Base-by-base conservation (phyloP, 2,329 filamentous ascomycete species). In the Fusarium foetens region DNA sequence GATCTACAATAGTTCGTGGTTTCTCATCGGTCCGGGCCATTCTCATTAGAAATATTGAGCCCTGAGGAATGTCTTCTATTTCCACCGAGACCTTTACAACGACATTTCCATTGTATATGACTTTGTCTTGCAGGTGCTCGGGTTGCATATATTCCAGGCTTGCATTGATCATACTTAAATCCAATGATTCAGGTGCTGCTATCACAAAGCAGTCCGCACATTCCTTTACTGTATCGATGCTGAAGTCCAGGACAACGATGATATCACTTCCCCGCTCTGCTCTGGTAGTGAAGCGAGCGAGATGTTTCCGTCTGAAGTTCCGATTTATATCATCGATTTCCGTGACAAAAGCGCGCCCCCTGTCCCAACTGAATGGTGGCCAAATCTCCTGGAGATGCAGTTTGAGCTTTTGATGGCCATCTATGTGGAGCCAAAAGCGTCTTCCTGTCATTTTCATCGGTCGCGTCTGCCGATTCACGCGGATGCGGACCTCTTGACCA, bases 111-210 rank as follows among this genome's bases (percentile, higher is more conserved):
- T 11, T 43, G 7, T 2, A 3, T 21, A 25, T 42, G 7, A 25
- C 2, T 5, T 57, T 36, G 5, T 25, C 21, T 8, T 1, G 3
- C 13, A 43, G 4, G 7, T 45, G 12, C 1, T 38, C 13, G 0
- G 8, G 14, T 0, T 45, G 8, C 31, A 57, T 43, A 5, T 25
- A 57, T 1, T 57, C 38, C 3, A 61, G 21, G 17, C 19, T 12
- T 14, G 11, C 1, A 4, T 5, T 10, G 3, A 61, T 57, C 6
- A 2, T 11, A 1, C 7, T 0, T 3, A 25, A 1, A 17, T 19
- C 4, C 5, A 16, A 4, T 3, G 1, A 1, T 23, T 12, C 8
- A 8, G 38, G 39, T 3, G 39, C 31, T 13, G 25, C 4, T 35
- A 57, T 21, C 3, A 2, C 21, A 23, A 3, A 43, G 7, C 21